Evolutionary conservation across 208 protist species (phyloP).

Genomic region (Herpetomonas tarakana): DNA sequence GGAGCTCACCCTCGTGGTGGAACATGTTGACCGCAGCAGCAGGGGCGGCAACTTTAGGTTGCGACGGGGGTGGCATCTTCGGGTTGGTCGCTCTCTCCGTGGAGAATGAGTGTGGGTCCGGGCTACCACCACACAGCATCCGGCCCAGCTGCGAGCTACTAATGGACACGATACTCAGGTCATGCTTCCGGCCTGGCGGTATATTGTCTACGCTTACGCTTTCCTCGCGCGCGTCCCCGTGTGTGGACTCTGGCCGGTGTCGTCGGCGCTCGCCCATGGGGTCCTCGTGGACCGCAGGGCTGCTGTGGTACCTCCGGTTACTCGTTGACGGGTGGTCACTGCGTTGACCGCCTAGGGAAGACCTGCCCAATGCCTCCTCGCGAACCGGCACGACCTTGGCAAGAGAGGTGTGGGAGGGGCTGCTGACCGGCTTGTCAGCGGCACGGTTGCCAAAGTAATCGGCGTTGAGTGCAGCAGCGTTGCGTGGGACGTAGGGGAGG

Average conservation of each 20-base stretch:
- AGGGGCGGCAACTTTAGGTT: too few species aligned
- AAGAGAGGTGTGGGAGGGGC: constrained; percentile 28
- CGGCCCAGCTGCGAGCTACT: constrained; percentile 35
- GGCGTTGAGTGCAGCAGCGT: constrained; percentile 38
- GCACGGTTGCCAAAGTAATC: constrained; percentile 54
- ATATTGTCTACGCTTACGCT: constrained; percentile 1
- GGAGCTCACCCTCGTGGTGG: neutral
- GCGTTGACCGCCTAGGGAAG: too few species aligned
- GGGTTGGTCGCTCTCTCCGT: too few species aligned
- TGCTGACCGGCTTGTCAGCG: constrained; percentile 25
- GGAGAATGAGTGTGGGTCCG: too few species aligned
- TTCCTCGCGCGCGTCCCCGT: neutral
- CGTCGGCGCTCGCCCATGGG: neutral
- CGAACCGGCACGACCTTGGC: too few species aligned
- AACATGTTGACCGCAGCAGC: neutral
- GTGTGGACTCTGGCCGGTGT: neutral
- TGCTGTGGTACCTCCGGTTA: neutral
- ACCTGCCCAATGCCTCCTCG: too few species aligned
- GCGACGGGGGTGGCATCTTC: too few species aligned
- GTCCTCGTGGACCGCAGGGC: neutral
- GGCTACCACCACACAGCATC: too few species aligned
- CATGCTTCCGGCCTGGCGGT: constrained; percentile 9
- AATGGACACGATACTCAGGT: constrained; percentile 34
- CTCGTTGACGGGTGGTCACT: neutral
- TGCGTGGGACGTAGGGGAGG: constrained; percentile 45